phyloP scores from a whole-genome alignment of 305 asterid genomes.

The Solanum aculeatissimum region DNA sequence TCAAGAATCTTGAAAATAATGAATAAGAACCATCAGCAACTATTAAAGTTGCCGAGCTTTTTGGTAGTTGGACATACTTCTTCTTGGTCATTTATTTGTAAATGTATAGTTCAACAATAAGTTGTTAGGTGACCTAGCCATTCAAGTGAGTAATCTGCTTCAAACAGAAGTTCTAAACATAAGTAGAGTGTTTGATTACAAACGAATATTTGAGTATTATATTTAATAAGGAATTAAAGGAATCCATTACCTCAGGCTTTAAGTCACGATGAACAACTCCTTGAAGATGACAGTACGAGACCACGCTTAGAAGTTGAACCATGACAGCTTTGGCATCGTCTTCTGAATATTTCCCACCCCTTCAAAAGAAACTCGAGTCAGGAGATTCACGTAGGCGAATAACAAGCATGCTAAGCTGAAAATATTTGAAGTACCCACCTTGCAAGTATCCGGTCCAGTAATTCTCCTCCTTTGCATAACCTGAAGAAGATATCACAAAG shows the following conservation, averaged over 20 bases:
- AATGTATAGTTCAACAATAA: background rate
- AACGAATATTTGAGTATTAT: background rate
- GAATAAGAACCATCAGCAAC: background rate
- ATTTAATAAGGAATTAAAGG: background rate
- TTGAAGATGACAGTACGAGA: conserved; percentile 72
- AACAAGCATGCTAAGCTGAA: background rate
- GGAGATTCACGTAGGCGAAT: background rate
- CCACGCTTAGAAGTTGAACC: conserved; percentile 64
- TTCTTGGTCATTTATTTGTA: background rate
- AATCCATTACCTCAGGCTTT: conserved; percentile 66
- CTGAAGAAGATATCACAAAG: conserved; percentile 20
- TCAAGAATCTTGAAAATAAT: background rate
- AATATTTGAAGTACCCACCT: conserved; percentile 25
- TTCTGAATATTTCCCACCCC: conserved; percentile 91
- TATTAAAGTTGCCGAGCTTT: background rate
- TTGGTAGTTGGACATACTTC: background rate
- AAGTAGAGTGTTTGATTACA: background rate
- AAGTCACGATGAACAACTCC: conserved; percentile 91
- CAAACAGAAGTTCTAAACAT: background rate
- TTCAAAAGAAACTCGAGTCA: conserved; percentile 7
- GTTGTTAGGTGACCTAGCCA: background rate
- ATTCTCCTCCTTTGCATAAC: conserved; percentile 77
- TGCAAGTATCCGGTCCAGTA: conserved; percentile 59
- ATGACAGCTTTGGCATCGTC: conserved; percentile 71
- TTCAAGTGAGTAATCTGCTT: background rate